Conservation (phyloP, 2,329 filamentous ascomycete species). For the Ophiostoma himal-ulmi region DNA sequence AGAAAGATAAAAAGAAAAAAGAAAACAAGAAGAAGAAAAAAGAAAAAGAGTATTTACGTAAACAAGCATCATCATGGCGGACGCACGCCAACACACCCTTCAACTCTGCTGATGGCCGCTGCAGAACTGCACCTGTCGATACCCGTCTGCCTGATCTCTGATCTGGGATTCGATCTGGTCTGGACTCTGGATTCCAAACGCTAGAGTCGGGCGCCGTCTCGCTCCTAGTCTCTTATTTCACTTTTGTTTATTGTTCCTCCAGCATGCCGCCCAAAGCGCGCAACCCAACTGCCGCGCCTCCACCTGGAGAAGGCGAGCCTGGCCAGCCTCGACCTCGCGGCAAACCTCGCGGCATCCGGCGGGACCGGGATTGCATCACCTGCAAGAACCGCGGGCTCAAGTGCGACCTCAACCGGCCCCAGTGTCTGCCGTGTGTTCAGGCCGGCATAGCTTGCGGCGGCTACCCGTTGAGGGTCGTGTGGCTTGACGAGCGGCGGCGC, state of each 20-base stretch:
- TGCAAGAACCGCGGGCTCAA: conserved; percentile 26
- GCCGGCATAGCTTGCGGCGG: conserved; percentile 31
- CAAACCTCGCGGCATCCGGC: conserved; percentile 25
- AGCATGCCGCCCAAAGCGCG: conserved; percentile 12
- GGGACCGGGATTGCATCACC: conserved; percentile 26
- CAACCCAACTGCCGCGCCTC: not conserved
- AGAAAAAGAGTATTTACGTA: not conserved
- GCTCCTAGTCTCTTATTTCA: not conserved
- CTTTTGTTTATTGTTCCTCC: conserved; percentile 17
- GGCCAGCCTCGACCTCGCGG: conserved; percentile 15
- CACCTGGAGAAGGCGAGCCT: not conserved
- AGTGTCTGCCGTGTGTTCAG: conserved; percentile 27
- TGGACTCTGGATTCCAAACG: not conserved
- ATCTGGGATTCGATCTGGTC: not conserved
- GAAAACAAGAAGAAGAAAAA: not conserved
- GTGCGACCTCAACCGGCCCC: conserved; percentile 27
- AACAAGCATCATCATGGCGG: not conserved
- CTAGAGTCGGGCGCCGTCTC: not conserved
- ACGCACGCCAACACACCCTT: not conserved
- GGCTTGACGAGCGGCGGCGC: conserved; percentile 26
- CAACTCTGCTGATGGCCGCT: not conserved
- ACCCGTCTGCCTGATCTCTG: not conserved
- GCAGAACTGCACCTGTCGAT: not conserved
- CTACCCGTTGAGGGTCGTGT: conserved; percentile 33
- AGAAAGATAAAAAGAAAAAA: not conserved